Evolutionary conservation across 192 early-diverging fungal species (phyloP), one percentile per base, ranked within the genome.

Genomic region (Allomyces javanicus): DNA sequence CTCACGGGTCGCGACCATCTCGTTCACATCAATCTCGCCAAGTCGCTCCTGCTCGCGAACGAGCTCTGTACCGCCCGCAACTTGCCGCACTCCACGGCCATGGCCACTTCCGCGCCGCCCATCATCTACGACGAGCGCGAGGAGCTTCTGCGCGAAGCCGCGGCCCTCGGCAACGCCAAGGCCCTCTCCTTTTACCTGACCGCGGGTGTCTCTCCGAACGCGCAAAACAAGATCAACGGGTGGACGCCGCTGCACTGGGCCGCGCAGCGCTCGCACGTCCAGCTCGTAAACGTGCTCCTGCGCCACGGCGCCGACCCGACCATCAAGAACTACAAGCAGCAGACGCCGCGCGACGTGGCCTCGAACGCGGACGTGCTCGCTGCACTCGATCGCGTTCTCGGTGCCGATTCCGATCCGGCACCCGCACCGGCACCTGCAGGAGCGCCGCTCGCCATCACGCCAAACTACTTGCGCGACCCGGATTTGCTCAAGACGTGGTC

Each of bases 181-280:
- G 86, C 83, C 14, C 81, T 87, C 14, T 64, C 73, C 26, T 80
- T 82, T 27, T 88, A 81, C 65, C 70, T 87, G 33, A 76, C 79
- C 40, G 73, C 76, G 45, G 87, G 85, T 19, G 81, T 87, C 19
- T 74, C 89, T 62, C 63, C 87, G 67, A 83, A 89, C 70, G 72
- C 80, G 24, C 80, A 83, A 63, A 88, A 89, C 76, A 75, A 74
- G 33, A 82, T 89, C 76, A 91, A 87, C 63, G 77, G 82, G 22
- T 83, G 83, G 85, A 84, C 84, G 0, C 72, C 84, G 24, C 67
- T 93, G 3, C 86, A 89, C 68, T 93, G 89, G 89, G 87, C 89
- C 7, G 70, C 81, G 61, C 77, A 80, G 24, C 79, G 87, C 64
- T 81, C 83, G 14, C 80, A 91, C 68, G 69, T 72, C 14, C 72